These are phyloP conservation scores for Carex scoparia DNA, from an alignment of 176 grass and related monocot species.

Conservation along the genomic window DNA sequence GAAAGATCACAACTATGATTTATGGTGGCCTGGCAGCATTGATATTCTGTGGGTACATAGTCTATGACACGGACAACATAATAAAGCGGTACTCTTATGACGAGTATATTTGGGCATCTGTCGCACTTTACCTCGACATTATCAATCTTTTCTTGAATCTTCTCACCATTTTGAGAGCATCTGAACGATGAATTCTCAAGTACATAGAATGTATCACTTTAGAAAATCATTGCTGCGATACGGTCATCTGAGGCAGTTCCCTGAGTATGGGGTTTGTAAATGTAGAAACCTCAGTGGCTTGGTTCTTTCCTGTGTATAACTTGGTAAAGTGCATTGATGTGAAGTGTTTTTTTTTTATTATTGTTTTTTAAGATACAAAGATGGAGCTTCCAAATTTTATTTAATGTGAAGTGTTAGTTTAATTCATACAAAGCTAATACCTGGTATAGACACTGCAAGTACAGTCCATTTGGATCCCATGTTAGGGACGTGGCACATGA, in stretches of 20 bases:
- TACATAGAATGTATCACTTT: not conserved
- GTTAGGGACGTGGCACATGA: not conserved
- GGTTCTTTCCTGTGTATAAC: not conserved
- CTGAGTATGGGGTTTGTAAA: not conserved
- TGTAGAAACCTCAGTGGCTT: not conserved
- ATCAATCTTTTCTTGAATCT: conserved; percentile 65
- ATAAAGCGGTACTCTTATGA: conserved; percentile 76
- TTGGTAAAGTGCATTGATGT: not conserved
- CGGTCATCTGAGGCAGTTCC: not conserved
- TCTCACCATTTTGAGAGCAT: conserved; percentile 43
- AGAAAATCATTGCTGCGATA: not conserved
- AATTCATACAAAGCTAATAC: not conserved
- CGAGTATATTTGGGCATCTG: conserved; percentile 60
- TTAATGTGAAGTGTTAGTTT: not conserved
- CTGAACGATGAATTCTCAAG: not conserved
- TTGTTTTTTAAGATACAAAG: no score
- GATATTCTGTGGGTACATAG: conserved; percentile 72
- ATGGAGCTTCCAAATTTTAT: no score
- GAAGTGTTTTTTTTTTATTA: not conserved
- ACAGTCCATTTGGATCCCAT: not conserved
- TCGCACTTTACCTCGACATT: conserved; percentile 67
- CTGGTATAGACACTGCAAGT: not conserved
- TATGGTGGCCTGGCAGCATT: conserved; percentile 55
- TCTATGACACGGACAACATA: conserved; percentile 74
- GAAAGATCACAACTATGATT: conserved; percentile 70